Evolutionary conservation across 208 protist species (phyloP).

Genomic region (Angomonas ambiguus): DNA sequence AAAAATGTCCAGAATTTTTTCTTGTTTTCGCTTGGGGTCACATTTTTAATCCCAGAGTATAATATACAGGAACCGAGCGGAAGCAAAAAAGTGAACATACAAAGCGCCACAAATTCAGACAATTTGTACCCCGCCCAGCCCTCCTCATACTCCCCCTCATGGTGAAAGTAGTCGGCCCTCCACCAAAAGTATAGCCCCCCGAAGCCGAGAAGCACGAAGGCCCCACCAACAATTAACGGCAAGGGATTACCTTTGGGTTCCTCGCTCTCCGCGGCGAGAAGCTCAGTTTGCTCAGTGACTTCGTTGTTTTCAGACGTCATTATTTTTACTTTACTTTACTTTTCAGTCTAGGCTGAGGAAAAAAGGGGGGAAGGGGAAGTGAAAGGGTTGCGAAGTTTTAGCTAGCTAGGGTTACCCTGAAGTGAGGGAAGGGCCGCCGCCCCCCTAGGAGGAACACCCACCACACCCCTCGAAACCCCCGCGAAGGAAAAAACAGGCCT

Average conservation of each 20-base stretch:
- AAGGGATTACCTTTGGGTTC: background rate
- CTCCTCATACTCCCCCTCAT: constrained; percentile 4
- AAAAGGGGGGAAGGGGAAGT: too few relatives aligned
- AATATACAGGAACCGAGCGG: background rate
- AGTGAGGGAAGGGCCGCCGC: too few relatives aligned
- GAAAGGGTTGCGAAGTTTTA: too few relatives aligned
- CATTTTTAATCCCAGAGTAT: background rate
- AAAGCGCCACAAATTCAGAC: constrained; percentile 4
- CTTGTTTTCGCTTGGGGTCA: background rate
- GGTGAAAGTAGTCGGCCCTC: constrained; percentile 15
- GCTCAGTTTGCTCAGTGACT: background rate
- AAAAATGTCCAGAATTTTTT: background rate
- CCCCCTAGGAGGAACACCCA: too few relatives aligned
- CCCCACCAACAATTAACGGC: background rate
- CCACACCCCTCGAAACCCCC: background rate
- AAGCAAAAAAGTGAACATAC: background rate
- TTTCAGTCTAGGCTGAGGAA: too few relatives aligned
- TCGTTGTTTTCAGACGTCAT: too few relatives aligned
- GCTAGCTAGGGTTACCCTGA: too few relatives aligned
- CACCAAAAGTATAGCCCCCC: background rate
- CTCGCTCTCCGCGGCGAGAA: background rate
- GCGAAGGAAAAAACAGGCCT: background rate
- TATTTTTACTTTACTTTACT: too few relatives aligned
- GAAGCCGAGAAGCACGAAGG: background rate
- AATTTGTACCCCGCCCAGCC: constrained; percentile 16